Percentiles rank a stretch among this genome's conserved stretches.
Evolutionary conservation across 2,329 filamentous ascomycete species (phyloP).

Genomic region (Colletotrichum tamarilloi): DNA sequence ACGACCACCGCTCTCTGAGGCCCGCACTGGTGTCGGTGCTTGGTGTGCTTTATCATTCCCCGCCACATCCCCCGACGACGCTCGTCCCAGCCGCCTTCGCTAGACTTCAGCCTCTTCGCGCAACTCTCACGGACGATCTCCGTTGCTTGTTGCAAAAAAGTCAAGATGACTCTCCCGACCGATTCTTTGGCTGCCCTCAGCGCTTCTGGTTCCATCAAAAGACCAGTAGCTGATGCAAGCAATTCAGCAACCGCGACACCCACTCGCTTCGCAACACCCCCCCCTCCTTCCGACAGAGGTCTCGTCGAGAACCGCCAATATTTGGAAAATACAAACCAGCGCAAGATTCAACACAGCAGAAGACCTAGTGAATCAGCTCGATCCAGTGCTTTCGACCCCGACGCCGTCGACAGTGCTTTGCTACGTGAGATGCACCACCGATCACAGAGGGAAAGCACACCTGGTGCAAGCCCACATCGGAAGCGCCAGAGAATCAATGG

Average conservation of each 20-base stretch:
- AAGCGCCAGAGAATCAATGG: conserved; percentile 71
- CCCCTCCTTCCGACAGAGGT: conserved; percentile 55
- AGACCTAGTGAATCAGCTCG: conserved; percentile 50
- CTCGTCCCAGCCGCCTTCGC: conserved; percentile 21
- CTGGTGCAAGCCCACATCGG: conserved; percentile 65
- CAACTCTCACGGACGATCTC: conserved; percentile 36
- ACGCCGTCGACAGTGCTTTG: conserved; percentile 62
- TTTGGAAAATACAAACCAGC: conserved; percentile 48
- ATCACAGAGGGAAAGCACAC: conserved; percentile 63
- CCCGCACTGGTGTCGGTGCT: conserved; percentile 13
- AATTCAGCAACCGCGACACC: conserved; percentile 48
- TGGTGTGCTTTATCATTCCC: conserved; percentile 9
- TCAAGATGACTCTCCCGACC: conserved; percentile 48
- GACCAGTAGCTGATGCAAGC: conserved; percentile 46
- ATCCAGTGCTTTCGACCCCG: conserved; percentile 56
- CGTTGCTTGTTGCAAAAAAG: conserved; percentile 27
- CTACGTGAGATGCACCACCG: conserved; percentile 63
- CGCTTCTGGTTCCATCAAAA: conserved; percentile 43
- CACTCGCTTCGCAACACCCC: conserved; percentile 56
- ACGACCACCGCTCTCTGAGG: background rate
- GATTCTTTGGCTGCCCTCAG: conserved; percentile 40
- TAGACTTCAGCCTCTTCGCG: conserved; percentile 8
- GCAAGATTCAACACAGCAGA: conserved; percentile 46
- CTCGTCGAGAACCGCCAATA: conserved; percentile 55
- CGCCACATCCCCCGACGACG: conserved; percentile 19